Evolutionary conservation across 768 basidiomycete species (phyloP).

Genomic region (Leccinum subgranulosum): DNA sequence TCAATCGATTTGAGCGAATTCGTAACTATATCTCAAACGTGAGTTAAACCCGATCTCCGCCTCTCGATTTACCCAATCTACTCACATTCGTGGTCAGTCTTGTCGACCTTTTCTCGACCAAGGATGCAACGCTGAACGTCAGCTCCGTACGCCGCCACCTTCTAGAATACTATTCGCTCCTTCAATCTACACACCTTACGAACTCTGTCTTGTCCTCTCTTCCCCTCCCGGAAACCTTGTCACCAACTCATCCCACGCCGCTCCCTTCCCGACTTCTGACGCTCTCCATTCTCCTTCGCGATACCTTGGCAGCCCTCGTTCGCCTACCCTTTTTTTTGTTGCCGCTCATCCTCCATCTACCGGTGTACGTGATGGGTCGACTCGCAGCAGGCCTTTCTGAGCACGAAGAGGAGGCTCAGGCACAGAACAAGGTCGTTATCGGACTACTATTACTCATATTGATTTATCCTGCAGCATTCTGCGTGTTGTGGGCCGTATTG

Average conservation of each 20-base stretch:
- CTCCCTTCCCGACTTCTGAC: constrained; percentile 84
- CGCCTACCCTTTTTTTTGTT: constrained; percentile 88
- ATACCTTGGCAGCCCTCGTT: constrained; percentile 65
- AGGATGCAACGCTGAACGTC: constrained; percentile 59
- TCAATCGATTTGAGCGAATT: constrained; percentile 79
- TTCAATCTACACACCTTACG: constrained; percentile 76
- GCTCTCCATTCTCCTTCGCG: constrained; percentile 71
- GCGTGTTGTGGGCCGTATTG: constrained; percentile 81
- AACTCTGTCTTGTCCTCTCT: constrained; percentile 83
- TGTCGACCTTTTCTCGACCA: constrained; percentile 81
- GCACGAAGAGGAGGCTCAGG: constrained; percentile 91
- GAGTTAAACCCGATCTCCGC: constrained; percentile 34
- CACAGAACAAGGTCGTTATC: constrained; percentile 95
- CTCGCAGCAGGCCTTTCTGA: constrained; percentile 70
- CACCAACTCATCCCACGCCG: constrained; percentile 66
- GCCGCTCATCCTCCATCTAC: constrained; percentile 79
- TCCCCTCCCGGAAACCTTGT: constrained; percentile 79
- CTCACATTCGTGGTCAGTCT: constrained; percentile 50
- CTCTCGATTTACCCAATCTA: constrained; percentile 13
- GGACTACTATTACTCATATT: constrained; percentile 71
- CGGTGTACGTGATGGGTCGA: constrained; percentile 80
- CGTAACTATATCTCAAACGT: constrained; percentile 89
- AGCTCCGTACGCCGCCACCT: constrained; percentile 63
- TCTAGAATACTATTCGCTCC: constrained; percentile 84
- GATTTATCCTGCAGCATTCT: constrained; percentile 83